phyloP scores from a whole-genome alignment of 1,284 basidiomycete genomes.

The Leccinum subrobustum region DNA sequence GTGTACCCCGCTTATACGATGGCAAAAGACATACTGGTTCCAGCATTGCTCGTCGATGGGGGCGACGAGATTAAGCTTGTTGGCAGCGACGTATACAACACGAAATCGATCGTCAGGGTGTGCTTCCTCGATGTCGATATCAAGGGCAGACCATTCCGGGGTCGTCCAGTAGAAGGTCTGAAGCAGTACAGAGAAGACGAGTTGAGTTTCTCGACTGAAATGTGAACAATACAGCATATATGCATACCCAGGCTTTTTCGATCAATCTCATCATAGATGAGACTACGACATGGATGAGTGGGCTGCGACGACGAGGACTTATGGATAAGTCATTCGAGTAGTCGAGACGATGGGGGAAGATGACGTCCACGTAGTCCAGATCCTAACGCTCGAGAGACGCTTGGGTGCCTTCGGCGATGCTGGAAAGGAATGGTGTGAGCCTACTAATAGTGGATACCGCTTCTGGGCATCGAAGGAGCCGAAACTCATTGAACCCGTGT shows the following conservation, averaged over 20 bases:
- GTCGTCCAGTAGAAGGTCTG: conserved; percentile 50
- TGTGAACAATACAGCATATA: neutral
- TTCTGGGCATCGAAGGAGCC: neutral
- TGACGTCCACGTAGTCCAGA: conserved; percentile 64
- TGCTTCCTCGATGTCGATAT: conserved; percentile 48
- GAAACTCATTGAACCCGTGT: conserved; percentile 50
- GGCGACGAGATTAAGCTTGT: too few species aligned
- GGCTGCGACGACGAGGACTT: neutral
- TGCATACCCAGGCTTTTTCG: conserved; percentile 37
- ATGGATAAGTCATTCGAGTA: conserved; percentile 31
- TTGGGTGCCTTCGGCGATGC: conserved; percentile 64
- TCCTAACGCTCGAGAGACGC: conserved; percentile 61
- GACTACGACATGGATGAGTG: neutral
- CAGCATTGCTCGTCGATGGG: too few species aligned
- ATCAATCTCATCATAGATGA: conserved; percentile 21
- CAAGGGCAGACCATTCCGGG: conserved; percentile 57
- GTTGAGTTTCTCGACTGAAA: neutral
- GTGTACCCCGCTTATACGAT: too few species aligned
- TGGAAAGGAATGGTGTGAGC: conserved; percentile 21
- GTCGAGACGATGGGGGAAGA: conserved; percentile 60
- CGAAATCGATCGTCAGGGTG: conserved; percentile 15
- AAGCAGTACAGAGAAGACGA: neutral
- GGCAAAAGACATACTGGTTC: too few species aligned
- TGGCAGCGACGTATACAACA: too few species aligned
- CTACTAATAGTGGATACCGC: neutral